Base-by-base conservation (phyloP, 176 grass and related monocot genomes). In the Juncus effusus region DNA sequence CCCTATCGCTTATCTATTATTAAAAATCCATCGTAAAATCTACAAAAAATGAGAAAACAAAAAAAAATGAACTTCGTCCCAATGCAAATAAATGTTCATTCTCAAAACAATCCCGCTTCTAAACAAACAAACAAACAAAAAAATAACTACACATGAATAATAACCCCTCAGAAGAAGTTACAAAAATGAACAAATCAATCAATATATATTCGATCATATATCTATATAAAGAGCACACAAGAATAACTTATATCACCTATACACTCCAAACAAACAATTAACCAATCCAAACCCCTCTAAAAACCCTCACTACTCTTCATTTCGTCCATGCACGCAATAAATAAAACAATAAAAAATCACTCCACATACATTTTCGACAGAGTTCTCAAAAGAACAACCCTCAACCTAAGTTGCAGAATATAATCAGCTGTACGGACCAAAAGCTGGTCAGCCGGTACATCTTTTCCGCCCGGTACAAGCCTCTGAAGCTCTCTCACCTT, bases 401-500 rank as follows among this genome's bases (percentile, higher is more conserved):
- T 82, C 72, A 59, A 65, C 39, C 83, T 80, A 62, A 97, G 74
- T 10, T 83, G 67, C 15, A 63, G 70, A 61, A 97, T 88, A 75
- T 97, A 97, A 63, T 86, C 82, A 42, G 93, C 82, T 9, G 93
- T 78, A 66, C 63, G 82, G 56, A 82, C 9, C n/a, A 97, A 74
- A 40, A 97, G 80, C 50, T 75, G 82, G 49, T 76, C 88, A n/a
- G 85, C 85, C 7, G 80, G 85, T 78, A 82, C 14, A 3, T 61
- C 70, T 16, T 16, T 54, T 13, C 75, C 72, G 28, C 88, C 88
- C 1, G 88, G 93, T 11, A 97, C 94, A 12, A 97, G 72, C 75
- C 85, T 76, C 75, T 84, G 88, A 16, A 97, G 94, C 78, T 97
- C 85, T 51, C 80, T 71, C 58, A 97, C 83, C 78, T 80, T 99